Evolutionary conservation across 805 yeast genomes (phyloP), one percentile per base, ranked within the genome.

Genomic region (Nakazawaea pomicola): DNA sequence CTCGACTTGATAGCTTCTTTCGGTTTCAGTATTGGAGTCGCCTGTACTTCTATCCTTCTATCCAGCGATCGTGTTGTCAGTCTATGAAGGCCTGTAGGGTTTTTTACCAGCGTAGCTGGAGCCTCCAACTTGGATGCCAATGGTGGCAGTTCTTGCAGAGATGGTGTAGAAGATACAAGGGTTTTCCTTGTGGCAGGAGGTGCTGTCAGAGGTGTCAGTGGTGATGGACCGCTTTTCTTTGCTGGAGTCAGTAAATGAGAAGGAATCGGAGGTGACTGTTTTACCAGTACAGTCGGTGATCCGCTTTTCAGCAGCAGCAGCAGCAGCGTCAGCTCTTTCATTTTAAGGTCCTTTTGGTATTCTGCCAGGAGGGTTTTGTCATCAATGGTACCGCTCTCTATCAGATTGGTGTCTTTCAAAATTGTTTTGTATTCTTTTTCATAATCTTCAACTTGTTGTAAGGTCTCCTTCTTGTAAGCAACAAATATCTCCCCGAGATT

Each of bases 321-420:
- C 27, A 15, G 7, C 24, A 17, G 35, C 30, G 12, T 29, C 27
- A 35, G 48, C 41, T 44, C 48, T 16, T 38, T 32, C 40, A 53
- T 48, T 36, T 45, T 48, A 25, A 45, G 15, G 19, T 24, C 40
- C 25, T 47, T 43, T n/a, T 46, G 36, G 38, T 55, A 53, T 44
- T 60, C 65, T 31, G 51, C 46, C 15, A 49, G 41, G 14, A 64
- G 44, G 12, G 55, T 49, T 29, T 60, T 56, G 23, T 62, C 64
- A 32, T 67, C 69, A 48, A 68, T 54, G 38, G 60, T 60, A 1
- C 74, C 74, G 28, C 55, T 53, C 37, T 66, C 71, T 12, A 70
- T 67, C 47, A 57, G 51, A 19, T 62, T 64, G 6, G 70, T 67
- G 42, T 70, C 74, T 10, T 49, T 48, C 33, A 59, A 56, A 33